Evolutionary conservation across 2,329 filamentous ascomycete genomes (phyloP).

Genomic region (Aspergillus sp.): DNA sequence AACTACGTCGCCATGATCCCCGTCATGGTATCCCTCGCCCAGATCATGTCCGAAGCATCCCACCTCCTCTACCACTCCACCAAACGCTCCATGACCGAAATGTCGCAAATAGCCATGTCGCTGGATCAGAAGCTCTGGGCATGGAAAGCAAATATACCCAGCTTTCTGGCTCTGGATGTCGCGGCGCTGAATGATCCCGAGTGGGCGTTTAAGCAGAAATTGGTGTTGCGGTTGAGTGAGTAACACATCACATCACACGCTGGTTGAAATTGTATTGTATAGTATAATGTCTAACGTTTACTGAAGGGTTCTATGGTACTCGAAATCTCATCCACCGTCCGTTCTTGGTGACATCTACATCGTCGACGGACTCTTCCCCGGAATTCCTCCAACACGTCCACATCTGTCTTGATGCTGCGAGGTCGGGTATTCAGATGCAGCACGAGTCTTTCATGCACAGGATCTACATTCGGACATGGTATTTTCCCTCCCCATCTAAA

Average conservation of each 20-base stretch:
- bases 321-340: conserved; percentile 25
- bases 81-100: conserved; percentile 13
- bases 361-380: conserved; percentile 1
- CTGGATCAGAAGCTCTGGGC: conserved; percentile 13
- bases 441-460: conserved; percentile 25
- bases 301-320: conserved; percentile 23
- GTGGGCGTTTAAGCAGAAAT: conserved; percentile 26
- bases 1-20: conserved; percentile 20
- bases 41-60: conserved; percentile 23
- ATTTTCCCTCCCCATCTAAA: not conserved
- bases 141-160: conserved; percentile 17
- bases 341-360: conserved; percentile 12
- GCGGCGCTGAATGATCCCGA: conserved; percentile 22
- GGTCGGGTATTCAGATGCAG: conserved; percentile 21
- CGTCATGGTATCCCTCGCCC: conserved; percentile 19
- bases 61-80: conserved; percentile 21
- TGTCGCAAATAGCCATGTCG: conserved; percentile 14
- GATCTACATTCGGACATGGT: conserved; percentile 28
- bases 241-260: not conserved
- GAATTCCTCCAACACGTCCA: conserved; percentile 17
- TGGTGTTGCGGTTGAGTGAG: conserved; percentile 22
- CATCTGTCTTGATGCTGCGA: conserved; percentile 22
- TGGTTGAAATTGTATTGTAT: no score
- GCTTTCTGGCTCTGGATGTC: conserved; percentile 15
- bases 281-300: not conserved